These are phyloP conservation scores for Xylaria castorea DNA, from an alignment of 495 filamentous ascomycete genomes.

Conservation along the genomic window DNA sequence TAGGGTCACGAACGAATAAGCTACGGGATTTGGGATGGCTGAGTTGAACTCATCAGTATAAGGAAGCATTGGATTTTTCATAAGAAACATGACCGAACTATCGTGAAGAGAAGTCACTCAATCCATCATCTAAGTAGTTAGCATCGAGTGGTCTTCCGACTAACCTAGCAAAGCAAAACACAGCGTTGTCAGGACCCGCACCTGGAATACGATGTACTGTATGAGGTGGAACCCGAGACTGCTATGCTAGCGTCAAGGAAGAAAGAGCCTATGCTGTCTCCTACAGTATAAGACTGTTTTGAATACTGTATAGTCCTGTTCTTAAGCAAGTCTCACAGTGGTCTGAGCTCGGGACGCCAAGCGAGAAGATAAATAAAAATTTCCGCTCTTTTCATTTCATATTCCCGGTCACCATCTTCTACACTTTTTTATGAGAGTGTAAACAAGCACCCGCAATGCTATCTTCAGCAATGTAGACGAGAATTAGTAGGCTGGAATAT, in stretches of 20 bases:
- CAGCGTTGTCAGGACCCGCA: background rate
- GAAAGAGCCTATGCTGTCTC: background rate
- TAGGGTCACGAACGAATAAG: background rate
- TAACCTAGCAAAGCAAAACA: background rate
- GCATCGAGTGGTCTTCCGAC: background rate
- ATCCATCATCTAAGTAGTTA: background rate
- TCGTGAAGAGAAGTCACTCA: background rate
- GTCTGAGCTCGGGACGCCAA: conserved; percentile 10
- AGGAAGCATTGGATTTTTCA: background rate
- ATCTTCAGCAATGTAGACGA: background rate
- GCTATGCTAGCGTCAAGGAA: background rate
- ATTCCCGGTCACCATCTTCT: background rate
- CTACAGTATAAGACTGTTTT: background rate
- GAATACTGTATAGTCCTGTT: background rate
- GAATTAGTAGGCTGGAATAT: conserved; percentile 9
- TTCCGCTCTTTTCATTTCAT: background rate
- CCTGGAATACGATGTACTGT: too few species aligned
- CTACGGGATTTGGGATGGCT: background rate
- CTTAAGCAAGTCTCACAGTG: background rate
- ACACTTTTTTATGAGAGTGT: background rate
- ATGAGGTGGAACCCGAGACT: background rate
- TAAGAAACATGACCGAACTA: background rate
- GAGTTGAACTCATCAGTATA: background rate
- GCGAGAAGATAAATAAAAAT: conserved; percentile 14
- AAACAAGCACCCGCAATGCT: background rate